Conservation (phyloP, 2,329 filamentous ascomycete species). For the Chaetomium globosum region DNA sequence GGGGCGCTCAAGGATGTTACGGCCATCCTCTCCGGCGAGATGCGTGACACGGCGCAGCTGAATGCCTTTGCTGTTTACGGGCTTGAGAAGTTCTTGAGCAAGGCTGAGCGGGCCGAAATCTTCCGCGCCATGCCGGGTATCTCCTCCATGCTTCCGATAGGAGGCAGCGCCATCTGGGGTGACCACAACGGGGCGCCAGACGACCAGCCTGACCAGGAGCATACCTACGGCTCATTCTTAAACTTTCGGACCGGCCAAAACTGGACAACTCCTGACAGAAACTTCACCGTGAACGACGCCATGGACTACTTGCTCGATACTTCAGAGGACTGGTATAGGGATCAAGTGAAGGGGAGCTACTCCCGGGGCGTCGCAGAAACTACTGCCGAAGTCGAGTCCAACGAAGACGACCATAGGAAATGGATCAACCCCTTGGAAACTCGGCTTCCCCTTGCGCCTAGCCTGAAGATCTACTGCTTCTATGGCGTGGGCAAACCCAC, state of each 20-base stretch:
- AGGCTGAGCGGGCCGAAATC: slow-evolving; percentile 86
- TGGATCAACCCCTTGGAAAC: slow-evolving; percentile 97
- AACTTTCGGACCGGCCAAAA: slow-evolving; percentile 75
- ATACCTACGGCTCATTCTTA: slow-evolving; percentile 78
- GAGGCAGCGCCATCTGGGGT: slow-evolving; percentile 93
- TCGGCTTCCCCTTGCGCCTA: slow-evolving; percentile 81
- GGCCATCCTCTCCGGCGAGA: slow-evolving; percentile 90
- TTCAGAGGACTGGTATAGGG: slow-evolving; percentile 81
- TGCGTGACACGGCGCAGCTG: slow-evolving; percentile 96
- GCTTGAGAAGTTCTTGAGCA: slow-evolving; percentile 90
- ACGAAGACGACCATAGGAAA: slow-evolving; percentile 74
- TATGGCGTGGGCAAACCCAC: slow-evolving; percentile 94
- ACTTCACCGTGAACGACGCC: slow-evolving; percentile 79
- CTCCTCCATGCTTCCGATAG: slow-evolving; percentile 93
- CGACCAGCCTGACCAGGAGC: slow-evolving; percentile 71
- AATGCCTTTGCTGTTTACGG: slow-evolving; percentile 97
- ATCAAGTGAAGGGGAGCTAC: slow-evolving; percentile 73
- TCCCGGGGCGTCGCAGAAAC: slow-evolving; percentile 88
- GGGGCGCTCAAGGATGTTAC: slow-evolving; percentile 89
- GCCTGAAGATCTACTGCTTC: slow-evolving; percentile 94
- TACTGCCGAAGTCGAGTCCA: slow-evolving; percentile 74
- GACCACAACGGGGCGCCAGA: slow-evolving; percentile 86
- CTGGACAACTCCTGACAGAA: slow-evolving; percentile 65
- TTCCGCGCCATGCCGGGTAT: slow-evolving; percentile 97
- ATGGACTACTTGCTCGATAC: slow-evolving; percentile 76